Evolutionary conservation across 2,329 filamentous ascomycete species (phyloP).

Genomic region (Arthrobotrys iridis): DNA sequence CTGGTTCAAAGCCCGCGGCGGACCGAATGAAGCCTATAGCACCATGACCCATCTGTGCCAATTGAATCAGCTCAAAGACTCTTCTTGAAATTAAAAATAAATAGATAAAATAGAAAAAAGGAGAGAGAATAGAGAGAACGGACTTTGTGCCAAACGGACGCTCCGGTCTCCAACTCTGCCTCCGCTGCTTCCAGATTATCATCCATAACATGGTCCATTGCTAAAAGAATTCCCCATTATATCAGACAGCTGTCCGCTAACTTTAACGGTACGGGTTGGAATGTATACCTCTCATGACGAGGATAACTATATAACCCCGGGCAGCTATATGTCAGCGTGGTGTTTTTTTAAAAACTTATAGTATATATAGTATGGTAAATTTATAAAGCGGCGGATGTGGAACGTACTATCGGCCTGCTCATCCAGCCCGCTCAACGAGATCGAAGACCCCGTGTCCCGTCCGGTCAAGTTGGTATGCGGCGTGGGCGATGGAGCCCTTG

Average conservation of each 20-base stretch:
- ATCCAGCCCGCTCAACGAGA: conserved; percentile 44
- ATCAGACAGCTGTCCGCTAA: conserved; percentile 6
- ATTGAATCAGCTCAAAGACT: background rate
- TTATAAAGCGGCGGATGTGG: background rate
- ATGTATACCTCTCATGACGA: conserved; percentile 42
- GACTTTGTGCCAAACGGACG: conserved; percentile 85
- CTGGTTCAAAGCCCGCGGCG: conserved; percentile 88
- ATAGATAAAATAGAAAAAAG: background rate
- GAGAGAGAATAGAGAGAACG: background rate
- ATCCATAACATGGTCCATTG: conserved; percentile 74
- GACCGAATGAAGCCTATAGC: conserved; percentile 86
- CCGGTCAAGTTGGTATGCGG: background rate
- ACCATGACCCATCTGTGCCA: conserved; percentile 74
- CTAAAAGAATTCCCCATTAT: conserved; percentile 41
- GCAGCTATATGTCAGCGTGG: background rate
- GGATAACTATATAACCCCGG: conserved; percentile 16
- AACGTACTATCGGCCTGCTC: conserved; percentile 50
- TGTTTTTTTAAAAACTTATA: background rate
- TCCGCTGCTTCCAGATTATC: conserved; percentile 90
- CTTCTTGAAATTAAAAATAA: background rate
- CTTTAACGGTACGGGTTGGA: background rate
- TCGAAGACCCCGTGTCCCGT: conserved; percentile 26
- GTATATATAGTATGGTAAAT: background rate
- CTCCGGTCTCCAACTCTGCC: conserved; percentile 73
- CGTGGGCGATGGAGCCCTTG: conserved; percentile 17